These are phyloP conservation scores for Carallia pectinifolia DNA, from an alignment of 345 rosid species.

Conservation along the genomic window DNA sequence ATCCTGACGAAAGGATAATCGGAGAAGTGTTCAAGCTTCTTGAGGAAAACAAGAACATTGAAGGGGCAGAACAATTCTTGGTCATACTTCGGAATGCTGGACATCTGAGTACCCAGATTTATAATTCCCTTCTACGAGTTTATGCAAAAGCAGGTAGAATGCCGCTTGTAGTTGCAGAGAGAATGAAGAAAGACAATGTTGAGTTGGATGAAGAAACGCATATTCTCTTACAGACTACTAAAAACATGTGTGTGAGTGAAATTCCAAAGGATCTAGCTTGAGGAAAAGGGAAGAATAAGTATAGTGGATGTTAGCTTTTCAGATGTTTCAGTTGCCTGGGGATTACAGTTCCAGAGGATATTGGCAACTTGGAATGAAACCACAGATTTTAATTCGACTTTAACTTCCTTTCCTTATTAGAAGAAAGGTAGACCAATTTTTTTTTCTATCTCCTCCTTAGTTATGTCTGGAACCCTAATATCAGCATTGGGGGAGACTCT, in stretches of 20 bases:
- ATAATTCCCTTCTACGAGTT: slow-evolving; percentile 68
- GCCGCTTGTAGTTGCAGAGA: slow-evolving; percentile 70
- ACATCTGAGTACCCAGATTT: slow-evolving; percentile 55
- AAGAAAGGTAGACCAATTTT: neutral
- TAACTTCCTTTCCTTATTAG: neutral
- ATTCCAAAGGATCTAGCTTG: slow-evolving; percentile 39
- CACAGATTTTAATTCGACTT: neutral
- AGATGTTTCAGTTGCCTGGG: neutral
- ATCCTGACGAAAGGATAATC: slow-evolving; percentile 51
- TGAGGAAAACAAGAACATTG: slow-evolving; percentile 57
- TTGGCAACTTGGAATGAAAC: neutral
- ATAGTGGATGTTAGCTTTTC: neutral
- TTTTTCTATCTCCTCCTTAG: no score
- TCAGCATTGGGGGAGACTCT: no score
- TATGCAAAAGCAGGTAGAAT: slow-evolving; percentile 74
- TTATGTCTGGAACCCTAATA: no score
- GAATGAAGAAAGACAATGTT: slow-evolving; percentile 69
- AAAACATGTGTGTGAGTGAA: slow-evolving; percentile 64
- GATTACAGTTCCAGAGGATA: neutral
- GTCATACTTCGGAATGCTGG: slow-evolving; percentile 59
- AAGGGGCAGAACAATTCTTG: slow-evolving; percentile 67
- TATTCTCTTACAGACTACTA: slow-evolving; percentile 55
- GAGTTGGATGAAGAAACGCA: slow-evolving; percentile 59
- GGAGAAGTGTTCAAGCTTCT: slow-evolving; percentile 44
- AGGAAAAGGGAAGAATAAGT: neutral